Evolutionary conservation across 2,329 filamentous ascomycete species (phyloP), one percentile per base, ranked within the genome.

Genomic region (Trichoderma koningiopsis): DNA sequence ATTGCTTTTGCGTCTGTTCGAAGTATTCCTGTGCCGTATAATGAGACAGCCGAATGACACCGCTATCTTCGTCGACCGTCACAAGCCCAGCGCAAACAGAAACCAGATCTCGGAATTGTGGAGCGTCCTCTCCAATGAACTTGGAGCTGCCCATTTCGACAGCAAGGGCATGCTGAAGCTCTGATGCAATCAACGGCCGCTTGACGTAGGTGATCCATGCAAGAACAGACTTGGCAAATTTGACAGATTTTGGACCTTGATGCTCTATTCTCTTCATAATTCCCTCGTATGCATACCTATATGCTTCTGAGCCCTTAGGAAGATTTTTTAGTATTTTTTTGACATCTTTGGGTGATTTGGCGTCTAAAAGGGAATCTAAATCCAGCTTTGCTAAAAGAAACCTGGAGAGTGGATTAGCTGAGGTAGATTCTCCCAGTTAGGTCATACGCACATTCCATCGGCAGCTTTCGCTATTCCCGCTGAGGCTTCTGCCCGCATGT

Each of bases 1-100:
- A 80, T 2, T 57, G 27, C 0, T 8, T 43, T 13, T 68, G 58
- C 1, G 71, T 79, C 24, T 70, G 57, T n/a, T 80, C 74, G 35
- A 85, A 78, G 71, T 82, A 85, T 53, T 84, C 78, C 49, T 84
- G 79, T 1, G 82, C 76, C 0, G 83, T 85, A 66, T 83, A 81
- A 70, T 85, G 83, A 1, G 83, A 80, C 0, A 85, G 70, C 2
- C 81, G 77, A 11, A 84, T 74, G 31, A 80, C 74, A 29, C 75
- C 56, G 62, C 76, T 83, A 49, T 80, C 71, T 53, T 79, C 67
- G 52, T 85, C 81, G 2, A 82, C 43, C 0, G 77, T 80, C 2
- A 85, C 79, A 8, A 86, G 62, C 0, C 83, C 83, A 40, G 77
- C 78, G 68, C 82, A 85, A 1, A 76, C 74, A 1, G 79, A 80